These are phyloP conservation scores for Chenopodium suecicum DNA, from an alignment of 148 eudicot genomes.

Conservation along the genomic window DNA sequence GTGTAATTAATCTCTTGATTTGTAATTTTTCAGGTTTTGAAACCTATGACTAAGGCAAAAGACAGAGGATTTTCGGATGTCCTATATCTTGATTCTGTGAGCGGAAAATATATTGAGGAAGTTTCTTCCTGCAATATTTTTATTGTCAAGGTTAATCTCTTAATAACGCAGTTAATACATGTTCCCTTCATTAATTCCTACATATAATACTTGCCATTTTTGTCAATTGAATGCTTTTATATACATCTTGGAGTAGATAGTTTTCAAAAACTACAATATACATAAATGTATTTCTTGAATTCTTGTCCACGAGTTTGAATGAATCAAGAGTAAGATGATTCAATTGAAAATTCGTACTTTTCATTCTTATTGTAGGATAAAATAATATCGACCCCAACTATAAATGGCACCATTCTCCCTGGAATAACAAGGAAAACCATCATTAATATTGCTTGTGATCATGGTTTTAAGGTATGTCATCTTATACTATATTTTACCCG, in stretches of 20 bases:
- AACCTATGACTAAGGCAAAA: conserved; percentile 58
- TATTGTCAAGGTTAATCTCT: conserved; percentile 56
- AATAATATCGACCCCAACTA: conserved; percentile 60
- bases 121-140: conserved; percentile 76
- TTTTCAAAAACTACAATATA: no score
- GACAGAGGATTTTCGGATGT: conserved; percentile 82
- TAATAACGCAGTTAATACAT: no score
- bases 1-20: not conserved
- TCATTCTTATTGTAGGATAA: conserved; percentile 41
- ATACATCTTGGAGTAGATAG: no score
- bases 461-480: conserved; percentile 56
- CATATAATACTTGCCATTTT: no score
- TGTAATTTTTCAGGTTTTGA: conserved; percentile 43
- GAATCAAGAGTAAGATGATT: no score
- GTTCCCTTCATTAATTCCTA: no score
- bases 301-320: no score
- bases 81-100: conserved; percentile 68
- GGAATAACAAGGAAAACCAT: conserved; percentile 82
- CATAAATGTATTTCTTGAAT: no score
- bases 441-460: conserved; percentile 64
- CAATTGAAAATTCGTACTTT: no score
- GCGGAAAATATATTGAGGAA: conserved; percentile 68
- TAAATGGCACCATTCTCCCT: conserved; percentile 67
- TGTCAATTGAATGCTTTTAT: no score
- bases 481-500: not conserved